phyloP scores from a whole-genome alignment of 805 yeast genomes.

The Yamadazyma sp. region DNA sequence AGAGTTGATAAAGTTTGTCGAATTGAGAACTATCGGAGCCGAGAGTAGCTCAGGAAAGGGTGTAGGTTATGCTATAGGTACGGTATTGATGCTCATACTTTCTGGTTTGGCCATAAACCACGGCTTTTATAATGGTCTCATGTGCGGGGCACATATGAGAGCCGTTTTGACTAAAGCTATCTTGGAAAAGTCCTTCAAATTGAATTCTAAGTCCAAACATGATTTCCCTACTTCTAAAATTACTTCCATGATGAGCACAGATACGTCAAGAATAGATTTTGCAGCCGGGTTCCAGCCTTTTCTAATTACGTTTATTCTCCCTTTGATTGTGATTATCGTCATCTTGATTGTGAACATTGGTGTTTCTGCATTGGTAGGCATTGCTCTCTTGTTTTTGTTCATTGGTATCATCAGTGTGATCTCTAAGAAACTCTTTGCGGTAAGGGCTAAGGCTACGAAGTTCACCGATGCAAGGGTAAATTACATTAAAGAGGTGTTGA shows the following conservation, averaged over 20 bases:
- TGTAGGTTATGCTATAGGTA: slow-evolving; percentile 42
- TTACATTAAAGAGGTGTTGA: slow-evolving; percentile 74
- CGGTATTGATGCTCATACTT: slow-evolving; percentile 29
- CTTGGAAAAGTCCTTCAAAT: slow-evolving; percentile 62
- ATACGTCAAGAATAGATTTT: slow-evolving; percentile 75
- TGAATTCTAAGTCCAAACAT: slow-evolving; percentile 57
- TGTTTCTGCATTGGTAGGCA: slow-evolving; percentile 69
- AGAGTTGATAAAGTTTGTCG: slow-evolving; percentile 38
- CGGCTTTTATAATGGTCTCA: slow-evolving; percentile 58
- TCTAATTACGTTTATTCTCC: slow-evolving; percentile 60
- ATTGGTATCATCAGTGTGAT: slow-evolving; percentile 45
- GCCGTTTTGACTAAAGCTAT: slow-evolving; percentile 71
- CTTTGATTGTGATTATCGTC: slow-evolving; percentile 61
- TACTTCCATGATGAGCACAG: slow-evolving; percentile 79
- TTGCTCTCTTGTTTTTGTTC: slow-evolving; percentile 54
- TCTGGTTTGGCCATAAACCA: slow-evolving; percentile 50
- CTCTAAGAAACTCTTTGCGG: slow-evolving; percentile 52
- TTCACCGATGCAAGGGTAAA: slow-evolving; percentile 78
- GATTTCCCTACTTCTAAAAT: slow-evolving; percentile 67
- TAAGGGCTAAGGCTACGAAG: slow-evolving; percentile 57
- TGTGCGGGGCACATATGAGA: slow-evolving; percentile 69
- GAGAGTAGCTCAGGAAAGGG: slow-evolving; percentile 32
- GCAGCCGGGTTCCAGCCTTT: slow-evolving; percentile 71
- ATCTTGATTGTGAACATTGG: slow-evolving; percentile 70
- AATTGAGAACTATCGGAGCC: slow-evolving; percentile 24